phyloP scores from a whole-genome alignment of 2,329 filamentous ascomycete species.

The Samsoniella hepiali region DNA sequence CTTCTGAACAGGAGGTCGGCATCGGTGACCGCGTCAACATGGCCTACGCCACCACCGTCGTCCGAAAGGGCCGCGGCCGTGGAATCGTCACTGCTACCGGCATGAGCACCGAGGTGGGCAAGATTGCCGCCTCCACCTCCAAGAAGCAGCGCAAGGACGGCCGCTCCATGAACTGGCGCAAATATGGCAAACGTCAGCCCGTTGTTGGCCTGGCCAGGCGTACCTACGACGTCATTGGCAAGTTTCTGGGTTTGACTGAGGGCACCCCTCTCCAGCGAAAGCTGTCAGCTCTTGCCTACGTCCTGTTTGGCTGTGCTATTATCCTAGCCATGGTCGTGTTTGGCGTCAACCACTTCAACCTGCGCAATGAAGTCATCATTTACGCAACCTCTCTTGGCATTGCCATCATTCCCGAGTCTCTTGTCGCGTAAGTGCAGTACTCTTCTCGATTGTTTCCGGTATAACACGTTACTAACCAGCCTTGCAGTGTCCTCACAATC shows the following conservation, averaged over 20 bases:
- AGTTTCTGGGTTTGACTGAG: constrained; percentile 58
- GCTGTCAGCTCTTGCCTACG: constrained; percentile 71
- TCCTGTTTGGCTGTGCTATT: constrained; percentile 69
- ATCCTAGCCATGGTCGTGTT: constrained; percentile 57
- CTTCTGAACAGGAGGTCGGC: constrained; percentile 50
- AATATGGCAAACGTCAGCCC: constrained; percentile 50
- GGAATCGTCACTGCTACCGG: constrained; percentile 72
- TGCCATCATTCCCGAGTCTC: constrained; percentile 61
- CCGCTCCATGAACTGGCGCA: constrained; percentile 51
- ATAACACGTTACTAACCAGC: constrained; percentile 18
- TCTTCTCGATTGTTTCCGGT: background rate
- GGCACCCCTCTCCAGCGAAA: constrained; percentile 79
- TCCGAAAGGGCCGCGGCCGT: constrained; percentile 68
- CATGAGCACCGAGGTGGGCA: constrained; percentile 68
- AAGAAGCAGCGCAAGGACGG: constrained; percentile 55
- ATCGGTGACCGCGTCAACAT: constrained; percentile 73
- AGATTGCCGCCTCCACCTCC: constrained; percentile 57
- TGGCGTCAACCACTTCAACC: constrained; percentile 52
- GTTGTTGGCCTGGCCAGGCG: constrained; percentile 46
- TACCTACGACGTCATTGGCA: constrained; percentile 48
- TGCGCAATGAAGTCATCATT: constrained; percentile 52
- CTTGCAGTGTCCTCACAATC: constrained; percentile 58
- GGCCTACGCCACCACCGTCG: constrained; percentile 69
- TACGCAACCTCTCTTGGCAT: constrained; percentile 58
- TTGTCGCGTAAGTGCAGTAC: constrained; percentile 53